phyloP scores from a whole-genome alignment of 306 rosid species.

The Arachis stenosperma region DNA sequence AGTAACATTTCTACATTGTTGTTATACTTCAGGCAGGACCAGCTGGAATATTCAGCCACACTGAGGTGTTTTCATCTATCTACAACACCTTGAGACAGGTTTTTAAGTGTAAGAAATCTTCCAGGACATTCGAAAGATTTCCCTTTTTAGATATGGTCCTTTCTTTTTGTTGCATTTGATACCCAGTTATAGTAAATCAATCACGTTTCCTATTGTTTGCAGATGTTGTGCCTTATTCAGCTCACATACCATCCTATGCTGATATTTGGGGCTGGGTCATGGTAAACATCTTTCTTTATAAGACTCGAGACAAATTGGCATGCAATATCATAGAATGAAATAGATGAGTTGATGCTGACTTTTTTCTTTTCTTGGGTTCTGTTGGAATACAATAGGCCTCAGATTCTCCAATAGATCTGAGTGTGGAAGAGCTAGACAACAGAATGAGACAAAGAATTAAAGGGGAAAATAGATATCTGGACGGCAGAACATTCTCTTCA shows the following conservation, averaged over 20 bases:
- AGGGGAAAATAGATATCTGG: slow-evolving; percentile 73
- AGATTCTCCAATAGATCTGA: slow-evolving; percentile 57
- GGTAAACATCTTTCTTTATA: slow-evolving; percentile 50
- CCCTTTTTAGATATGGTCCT: neutral
- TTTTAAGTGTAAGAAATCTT: slow-evolving; percentile 74
- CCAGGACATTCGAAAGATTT: neutral
- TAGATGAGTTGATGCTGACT: no score
- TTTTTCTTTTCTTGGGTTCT: neutral
- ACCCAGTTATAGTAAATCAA: slow-evolving; percentile 19
- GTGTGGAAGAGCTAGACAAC: slow-evolving; percentile 65
- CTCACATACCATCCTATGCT: slow-evolving; percentile 93
- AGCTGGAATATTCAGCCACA: slow-evolving; percentile 97
- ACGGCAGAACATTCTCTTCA: slow-evolving; percentile 72
- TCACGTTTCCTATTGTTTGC: slow-evolving; percentile 31
- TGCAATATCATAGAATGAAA: no score
- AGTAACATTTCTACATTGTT: slow-evolving; percentile 2
- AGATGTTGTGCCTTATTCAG: slow-evolving; percentile 97
- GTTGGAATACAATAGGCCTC: slow-evolving; percentile 55
- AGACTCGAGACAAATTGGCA: no score
- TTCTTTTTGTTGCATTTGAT: neutral
- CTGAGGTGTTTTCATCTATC: slow-evolving; percentile 91
- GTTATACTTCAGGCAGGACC: slow-evolving; percentile 79
- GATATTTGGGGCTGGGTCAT: slow-evolving; percentile 99
- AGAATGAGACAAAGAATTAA: slow-evolving; percentile 65
- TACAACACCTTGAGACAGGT: slow-evolving; percentile 89